Base-by-base conservation (phyloP, 2,329 filamentous ascomycete genomes). In the Penicillium sp. region DNA sequence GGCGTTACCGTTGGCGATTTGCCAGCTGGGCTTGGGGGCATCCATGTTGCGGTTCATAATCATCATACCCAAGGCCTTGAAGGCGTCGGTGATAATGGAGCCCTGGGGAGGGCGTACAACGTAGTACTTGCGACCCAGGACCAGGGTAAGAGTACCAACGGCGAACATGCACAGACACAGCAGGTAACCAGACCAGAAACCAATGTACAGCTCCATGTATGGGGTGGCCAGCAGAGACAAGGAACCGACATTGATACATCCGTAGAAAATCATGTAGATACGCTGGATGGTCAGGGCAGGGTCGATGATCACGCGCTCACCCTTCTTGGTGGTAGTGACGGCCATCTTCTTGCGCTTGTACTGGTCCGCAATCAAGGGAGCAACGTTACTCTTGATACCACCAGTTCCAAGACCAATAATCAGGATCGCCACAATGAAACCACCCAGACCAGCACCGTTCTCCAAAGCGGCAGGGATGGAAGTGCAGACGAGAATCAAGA, bases 241-340 rank as follows among this genome's bases (percentile, higher is more conserved):
- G 1, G 86, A 84, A n/a, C 88, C 89, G 16, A 91, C 64, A 73
- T 91, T 91, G 69, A 91, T 90, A 74, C 85, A 88, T 71, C 82
- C 80, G 74, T 90, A 90, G 77, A 90, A 90, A 68, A 90, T 83
- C 85, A 86, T 89, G 78, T 89, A 90, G 59, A 90, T 85, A 48
- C 86, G 80, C 66, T 87, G 84, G 60, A 87, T 82, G 1, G 88
- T 90, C 53, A 89, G 77, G 39, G 82, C 79, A 0, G 87, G 86
- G 63, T 90, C 87, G 26, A 89, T 82, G 61, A 90, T 80, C 53
- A 90, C 85, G 19, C 79, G 77, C 68, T 83, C 76, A 21, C 81
- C 82, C 46, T 75, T 77, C 59, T 75, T 72, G 43, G 68, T 69
- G 16, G 74, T 77, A 56, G 70, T 70, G 21, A 78, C 67, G 50